Conservation (phyloP, 331 rosid species). For the Spiraea crenata region DNA sequence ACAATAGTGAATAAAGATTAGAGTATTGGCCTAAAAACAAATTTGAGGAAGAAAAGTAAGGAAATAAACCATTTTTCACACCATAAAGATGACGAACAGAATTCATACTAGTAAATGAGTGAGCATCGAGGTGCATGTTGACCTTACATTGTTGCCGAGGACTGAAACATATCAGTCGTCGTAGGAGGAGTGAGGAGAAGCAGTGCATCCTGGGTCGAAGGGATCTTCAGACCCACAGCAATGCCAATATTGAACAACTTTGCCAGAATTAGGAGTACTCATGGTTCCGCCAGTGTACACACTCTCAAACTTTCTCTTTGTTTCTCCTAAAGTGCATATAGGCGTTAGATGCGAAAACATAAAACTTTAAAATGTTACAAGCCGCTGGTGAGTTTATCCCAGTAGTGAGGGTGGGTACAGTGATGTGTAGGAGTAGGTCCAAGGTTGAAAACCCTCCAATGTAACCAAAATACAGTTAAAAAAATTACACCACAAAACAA, state of each 20-base stretch:
- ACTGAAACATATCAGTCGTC: conserved; percentile 52
- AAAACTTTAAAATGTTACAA: too few relatives aligned
- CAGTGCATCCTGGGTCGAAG: conserved; percentile 78
- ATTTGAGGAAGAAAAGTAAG: too few relatives aligned
- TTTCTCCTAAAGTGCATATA: conserved; percentile 60
- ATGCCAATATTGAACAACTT: conserved; percentile 92
- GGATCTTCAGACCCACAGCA: conserved; percentile 96
- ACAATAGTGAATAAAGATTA: not conserved
- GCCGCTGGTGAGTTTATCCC: too few relatives aligned
- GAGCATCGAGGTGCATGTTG: conserved; percentile 14
- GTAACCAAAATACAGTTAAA: not conserved
- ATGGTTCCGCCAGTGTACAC: conserved; percentile 84
- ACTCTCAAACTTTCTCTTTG: conserved; percentile 94
- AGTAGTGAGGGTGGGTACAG: too few relatives aligned
- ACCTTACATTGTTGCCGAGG: conserved; percentile 23
- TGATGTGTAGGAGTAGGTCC: too few relatives aligned
- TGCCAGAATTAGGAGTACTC: conserved; percentile 78
- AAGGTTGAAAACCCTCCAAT: too few relatives aligned
- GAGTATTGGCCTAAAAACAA: not conserved
- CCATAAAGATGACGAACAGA: not conserved
- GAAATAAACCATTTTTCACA: too few relatives aligned
- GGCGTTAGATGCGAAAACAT: not conserved
- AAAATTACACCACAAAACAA: not conserved
- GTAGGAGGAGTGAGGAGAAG: conserved; percentile 73
- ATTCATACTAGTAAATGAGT: not conserved